Evolutionary conservation across 2,329 filamentous ascomycete species (phyloP), one percentile per base, ranked within the genome.

Genomic region (Hymenoscyphus albidus): DNA sequence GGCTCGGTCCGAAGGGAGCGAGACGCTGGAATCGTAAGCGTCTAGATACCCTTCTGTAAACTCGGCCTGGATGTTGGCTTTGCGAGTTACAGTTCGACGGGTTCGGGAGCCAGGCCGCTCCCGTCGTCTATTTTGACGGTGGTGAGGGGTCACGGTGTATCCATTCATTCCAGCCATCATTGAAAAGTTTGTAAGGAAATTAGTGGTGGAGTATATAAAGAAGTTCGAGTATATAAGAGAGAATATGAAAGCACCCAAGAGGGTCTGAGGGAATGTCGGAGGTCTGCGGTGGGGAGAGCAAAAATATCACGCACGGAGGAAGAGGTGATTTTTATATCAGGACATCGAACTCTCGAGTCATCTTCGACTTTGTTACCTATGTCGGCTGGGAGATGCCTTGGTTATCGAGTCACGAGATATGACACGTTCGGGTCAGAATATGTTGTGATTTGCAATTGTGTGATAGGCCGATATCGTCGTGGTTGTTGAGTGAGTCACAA

Each of bases 91-190:
- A 9, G 69, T 69, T n/a, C 73, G 70, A 54, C 72, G 73, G 48
- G 72, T 70, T 14, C 73, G 64, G 14, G 73, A 72, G 42, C 73
- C 73, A 38, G 73, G 73, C 44, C 73, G 69, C 65, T 75, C 73
- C 60, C 73, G 66, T 35, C 73, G 71, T 31, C 72, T 65, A 18
- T 74, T 74, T 58, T 71, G 71, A 27, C 73, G 72, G 54, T 74
- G 72, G 39, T 73, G 65, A 0, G 69, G 71, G 42, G 66, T 69
- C 10, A 64, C 59, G 3, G 62, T 69, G 55, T 66, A 66, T 14
- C 66, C 68, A 61, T 71, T 72, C 60, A 68, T 63, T 42, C 55
- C 62, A 22, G 65, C 68, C 70, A 70, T 71, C 27, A 54, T 59
- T 66, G 51, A 35, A 10, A 40, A 7, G 27, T 31, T 31, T 22